These are phyloP conservation scores for Coemansia biformis DNA, from an alignment of 192 early-diverging fungal species.

Conservation along the genomic window DNA sequence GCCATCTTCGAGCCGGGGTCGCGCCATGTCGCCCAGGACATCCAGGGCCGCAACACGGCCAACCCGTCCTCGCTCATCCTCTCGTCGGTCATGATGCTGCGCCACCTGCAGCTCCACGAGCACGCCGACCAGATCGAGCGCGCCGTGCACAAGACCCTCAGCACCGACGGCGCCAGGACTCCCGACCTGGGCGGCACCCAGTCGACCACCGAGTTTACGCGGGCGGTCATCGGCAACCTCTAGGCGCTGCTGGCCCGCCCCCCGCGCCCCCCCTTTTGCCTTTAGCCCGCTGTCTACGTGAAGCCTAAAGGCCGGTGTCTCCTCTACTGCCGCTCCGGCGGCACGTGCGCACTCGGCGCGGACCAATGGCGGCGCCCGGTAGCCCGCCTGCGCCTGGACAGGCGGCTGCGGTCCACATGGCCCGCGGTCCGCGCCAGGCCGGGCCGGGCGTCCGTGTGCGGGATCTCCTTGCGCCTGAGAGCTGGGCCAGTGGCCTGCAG, in stretches of 20 bases:
- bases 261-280: no score
- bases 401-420: no score
- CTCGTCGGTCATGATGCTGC: slow-evolving; percentile 92
- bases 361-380: no score
- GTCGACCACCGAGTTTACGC: slow-evolving; percentile 92
- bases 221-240: slow-evolving; percentile 69
- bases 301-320: no score
- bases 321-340: no score
- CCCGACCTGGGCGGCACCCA: slow-evolving; percentile 84
- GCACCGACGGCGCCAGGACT: slow-evolving; percentile 67
- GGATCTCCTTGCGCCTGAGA: not conserved
- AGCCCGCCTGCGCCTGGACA: no score
- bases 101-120: slow-evolving; percentile 85
- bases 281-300: no score
- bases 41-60: slow-evolving; percentile 89
- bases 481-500: slow-evolving; percentile 1
- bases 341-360: no score
- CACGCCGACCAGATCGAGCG: slow-evolving; percentile 87
- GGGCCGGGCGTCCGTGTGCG: not conserved
- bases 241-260: slow-evolving; percentile 1
- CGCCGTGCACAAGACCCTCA: slow-evolving; percentile 85
- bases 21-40: slow-evolving; percentile 96
- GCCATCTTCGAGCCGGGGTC: slow-evolving; percentile 98
- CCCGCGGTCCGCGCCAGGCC: no score
- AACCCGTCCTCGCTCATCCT: slow-evolving; percentile 94